Percentiles rank a stretch among this genome's conserved stretches.
Evolutionary conservation across 2,329 filamentous ascomycete species (phyloP).

Genomic region (Fusarium burgessii): DNA sequence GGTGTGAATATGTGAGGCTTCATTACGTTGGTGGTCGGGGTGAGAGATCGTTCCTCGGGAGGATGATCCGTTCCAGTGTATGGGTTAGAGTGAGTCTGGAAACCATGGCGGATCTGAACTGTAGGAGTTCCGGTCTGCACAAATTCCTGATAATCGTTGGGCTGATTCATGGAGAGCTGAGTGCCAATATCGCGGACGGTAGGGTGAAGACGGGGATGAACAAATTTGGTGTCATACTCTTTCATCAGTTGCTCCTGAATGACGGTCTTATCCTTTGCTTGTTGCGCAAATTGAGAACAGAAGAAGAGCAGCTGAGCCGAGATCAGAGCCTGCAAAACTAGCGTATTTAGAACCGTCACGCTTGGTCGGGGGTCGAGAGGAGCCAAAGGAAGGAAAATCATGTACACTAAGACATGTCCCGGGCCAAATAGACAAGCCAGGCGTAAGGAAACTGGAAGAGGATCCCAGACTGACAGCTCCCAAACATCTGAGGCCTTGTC

Average conservation of each 20-base stretch:
- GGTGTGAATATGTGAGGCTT: conserved; percentile 60
- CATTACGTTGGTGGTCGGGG: conserved; percentile 52
- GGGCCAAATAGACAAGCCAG: conserved; percentile 94
- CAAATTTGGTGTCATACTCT: conserved; percentile 96
- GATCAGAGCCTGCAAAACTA: conserved; percentile 80
- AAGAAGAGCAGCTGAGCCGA: conserved; percentile 82
- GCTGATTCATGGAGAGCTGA: conserved; percentile 72
- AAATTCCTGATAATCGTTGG: conserved; percentile 56
- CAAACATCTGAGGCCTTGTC: conserved; percentile 88
- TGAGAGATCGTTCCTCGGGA: conserved; percentile 62
- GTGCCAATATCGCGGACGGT: conserved; percentile 82
- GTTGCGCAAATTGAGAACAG: conserved; percentile 80
- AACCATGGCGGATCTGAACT: conserved; percentile 77
- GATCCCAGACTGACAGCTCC: conserved; percentile 95
- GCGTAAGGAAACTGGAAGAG: conserved; percentile 82
- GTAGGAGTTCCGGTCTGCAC: conserved; percentile 66
- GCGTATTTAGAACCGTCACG: conserved; percentile 83
- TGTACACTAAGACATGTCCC: conserved; percentile 91
- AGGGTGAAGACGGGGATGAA: conserved; percentile 88
- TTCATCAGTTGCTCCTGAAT: conserved; percentile 93
- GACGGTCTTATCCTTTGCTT: conserved; percentile 84
- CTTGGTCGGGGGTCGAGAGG: conserved; percentile 84
- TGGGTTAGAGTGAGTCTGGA: conserved; percentile 85
- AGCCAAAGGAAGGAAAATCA: conserved; percentile 84
- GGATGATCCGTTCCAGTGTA: conserved; percentile 67